Conservation (phyloP, 2,329 filamentous ascomycete genomes). For the Arthroderma sp. region DNA sequence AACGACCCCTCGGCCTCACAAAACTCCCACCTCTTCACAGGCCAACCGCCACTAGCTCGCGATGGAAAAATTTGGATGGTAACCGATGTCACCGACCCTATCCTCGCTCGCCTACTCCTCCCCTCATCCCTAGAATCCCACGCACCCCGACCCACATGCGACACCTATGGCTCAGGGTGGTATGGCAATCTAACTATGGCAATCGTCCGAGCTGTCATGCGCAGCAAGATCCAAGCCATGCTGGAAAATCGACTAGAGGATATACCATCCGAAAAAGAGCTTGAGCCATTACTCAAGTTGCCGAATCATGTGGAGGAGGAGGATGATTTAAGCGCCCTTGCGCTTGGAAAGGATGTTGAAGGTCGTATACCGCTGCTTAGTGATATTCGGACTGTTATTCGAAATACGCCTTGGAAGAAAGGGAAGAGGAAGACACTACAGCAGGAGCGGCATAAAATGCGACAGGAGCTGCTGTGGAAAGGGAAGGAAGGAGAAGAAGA, state of each 20-base stretch:
- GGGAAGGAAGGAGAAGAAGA: slow-evolving; percentile 1
- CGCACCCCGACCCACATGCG: slow-evolving; percentile 46
- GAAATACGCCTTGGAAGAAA: slow-evolving; percentile 14
- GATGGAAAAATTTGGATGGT: slow-evolving; percentile 92
- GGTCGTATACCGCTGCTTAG: slow-evolving; percentile 21
- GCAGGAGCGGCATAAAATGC: slow-evolving; percentile 1
- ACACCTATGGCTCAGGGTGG: slow-evolving; percentile 60
- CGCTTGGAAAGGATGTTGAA: slow-evolving; percentile 13
- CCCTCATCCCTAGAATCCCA: slow-evolving; percentile 40
- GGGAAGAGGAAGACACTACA: slow-evolving; percentile 1
- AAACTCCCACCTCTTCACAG: slow-evolving; percentile 63
- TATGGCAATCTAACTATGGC: slow-evolving; percentile 68
- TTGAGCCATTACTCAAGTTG: slow-evolving; percentile 23
- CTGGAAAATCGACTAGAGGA: slow-evolving; percentile 25
- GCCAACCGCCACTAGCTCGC: slow-evolving; percentile 50
- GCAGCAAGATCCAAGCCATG: slow-evolving; percentile 64
- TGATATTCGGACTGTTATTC: slow-evolving; percentile 24
- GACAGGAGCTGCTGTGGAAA: neutral
- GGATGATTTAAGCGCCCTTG: slow-evolving; percentile 8
- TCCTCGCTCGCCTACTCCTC: slow-evolving; percentile 54
- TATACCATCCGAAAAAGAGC: slow-evolving; percentile 20
- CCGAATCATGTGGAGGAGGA: slow-evolving; percentile 22
- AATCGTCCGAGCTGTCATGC: slow-evolving; percentile 78
- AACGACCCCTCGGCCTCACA: slow-evolving; percentile 5
- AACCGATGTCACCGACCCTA: slow-evolving; percentile 76